phyloP scores from a whole-genome alignment of 1,139 yeast species.

The Pichia sp. region DNA sequence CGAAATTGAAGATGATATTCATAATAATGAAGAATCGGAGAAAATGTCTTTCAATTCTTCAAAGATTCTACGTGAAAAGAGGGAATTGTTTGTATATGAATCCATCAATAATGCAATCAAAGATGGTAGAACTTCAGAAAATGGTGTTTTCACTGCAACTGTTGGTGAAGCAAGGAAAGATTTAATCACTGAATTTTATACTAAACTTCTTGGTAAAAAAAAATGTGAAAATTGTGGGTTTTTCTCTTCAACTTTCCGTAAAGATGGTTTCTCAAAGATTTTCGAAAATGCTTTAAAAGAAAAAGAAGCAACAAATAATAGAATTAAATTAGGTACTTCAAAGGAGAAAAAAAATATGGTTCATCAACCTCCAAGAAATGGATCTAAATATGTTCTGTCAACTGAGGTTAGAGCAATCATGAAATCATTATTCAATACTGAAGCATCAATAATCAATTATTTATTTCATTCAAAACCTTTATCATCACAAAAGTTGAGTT shows the following conservation, averaged over 20 bases:
- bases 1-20: slow-evolving; percentile 16
- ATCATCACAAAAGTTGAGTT: slow-evolving; percentile 43
- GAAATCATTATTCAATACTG: slow-evolving; percentile 66
- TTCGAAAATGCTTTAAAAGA: slow-evolving; percentile 82
- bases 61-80: slow-evolving; percentile 35
- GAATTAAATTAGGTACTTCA: slow-evolving; percentile 71
- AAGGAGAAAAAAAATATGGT: slow-evolving; percentile 39
- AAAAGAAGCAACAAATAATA: slow-evolving; percentile 71
- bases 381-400: slow-evolving; percentile 78
- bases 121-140: slow-evolving; percentile 61
- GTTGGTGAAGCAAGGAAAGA: slow-evolving; percentile 81
- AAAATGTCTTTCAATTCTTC: slow-evolving; percentile 8
- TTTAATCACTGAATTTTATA: slow-evolving; percentile 69
- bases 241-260: slow-evolving; percentile 90
- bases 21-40: slow-evolving; percentile 21
- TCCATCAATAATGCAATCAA: slow-evolving; percentile 69
- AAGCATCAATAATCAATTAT: slow-evolving; percentile 52
- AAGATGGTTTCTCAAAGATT: slow-evolving; percentile 89
- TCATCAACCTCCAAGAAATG: slow-evolving; percentile 41
- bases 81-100: slow-evolving; percentile 64
- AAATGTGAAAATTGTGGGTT: slow-evolving; percentile 94
- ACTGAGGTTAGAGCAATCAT: slow-evolving; percentile 79
- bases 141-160: slow-evolving; percentile 74
- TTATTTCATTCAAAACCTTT: slow-evolving; percentile 76
- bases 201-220: slow-evolving; percentile 62